Conservation (phyloP, 768 basidiomycete species). For the Boletellus ananas region DNA sequence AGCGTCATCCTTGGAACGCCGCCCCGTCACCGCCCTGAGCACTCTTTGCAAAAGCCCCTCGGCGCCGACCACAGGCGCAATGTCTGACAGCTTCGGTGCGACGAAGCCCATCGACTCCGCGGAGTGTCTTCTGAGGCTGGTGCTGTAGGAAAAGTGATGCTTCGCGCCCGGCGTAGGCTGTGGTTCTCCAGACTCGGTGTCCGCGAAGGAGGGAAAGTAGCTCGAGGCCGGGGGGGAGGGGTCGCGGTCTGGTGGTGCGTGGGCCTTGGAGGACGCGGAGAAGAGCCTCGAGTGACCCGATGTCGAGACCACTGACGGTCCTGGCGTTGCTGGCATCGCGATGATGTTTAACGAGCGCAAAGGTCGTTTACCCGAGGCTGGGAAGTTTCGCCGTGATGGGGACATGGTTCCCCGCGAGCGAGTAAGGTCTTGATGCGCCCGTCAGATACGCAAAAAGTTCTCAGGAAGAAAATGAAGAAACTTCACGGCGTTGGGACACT, state of each 20-base stretch:
- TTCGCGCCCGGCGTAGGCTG: constrained; percentile 62
- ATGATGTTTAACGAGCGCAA: constrained; percentile 1
- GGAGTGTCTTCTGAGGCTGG: constrained; percentile 68
- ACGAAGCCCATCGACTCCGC: constrained; percentile 38
- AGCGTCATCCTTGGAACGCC: constrained; percentile 12
- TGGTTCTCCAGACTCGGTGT: constrained; percentile 44
- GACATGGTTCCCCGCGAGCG: constrained; percentile 20
- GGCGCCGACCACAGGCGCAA: constrained; percentile 37
- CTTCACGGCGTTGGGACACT: not conserved
- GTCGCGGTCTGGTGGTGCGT: constrained; percentile 13
- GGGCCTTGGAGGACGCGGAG: constrained; percentile 6
- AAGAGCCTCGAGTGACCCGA: constrained; percentile 22
- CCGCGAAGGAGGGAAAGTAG: constrained; percentile 65
- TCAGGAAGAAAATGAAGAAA: not conserved
- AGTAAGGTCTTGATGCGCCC: not conserved
- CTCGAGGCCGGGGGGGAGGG: constrained; percentile 77
- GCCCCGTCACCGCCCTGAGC: constrained; percentile 33
- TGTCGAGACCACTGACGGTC: constrained; percentile 19
- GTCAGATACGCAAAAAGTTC: not conserved
- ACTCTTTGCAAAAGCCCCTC: constrained; percentile 49
- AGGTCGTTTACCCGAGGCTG: constrained; percentile 18
- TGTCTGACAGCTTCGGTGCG: constrained; percentile 37
- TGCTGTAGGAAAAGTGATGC: constrained; percentile 80
- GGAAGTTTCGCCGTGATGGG: constrained; percentile 24
- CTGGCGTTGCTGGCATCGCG: constrained; percentile 16